Base-by-base conservation (phyloP, 495 filamentous ascomycete species). In the Oidiodendron maius region DNA sequence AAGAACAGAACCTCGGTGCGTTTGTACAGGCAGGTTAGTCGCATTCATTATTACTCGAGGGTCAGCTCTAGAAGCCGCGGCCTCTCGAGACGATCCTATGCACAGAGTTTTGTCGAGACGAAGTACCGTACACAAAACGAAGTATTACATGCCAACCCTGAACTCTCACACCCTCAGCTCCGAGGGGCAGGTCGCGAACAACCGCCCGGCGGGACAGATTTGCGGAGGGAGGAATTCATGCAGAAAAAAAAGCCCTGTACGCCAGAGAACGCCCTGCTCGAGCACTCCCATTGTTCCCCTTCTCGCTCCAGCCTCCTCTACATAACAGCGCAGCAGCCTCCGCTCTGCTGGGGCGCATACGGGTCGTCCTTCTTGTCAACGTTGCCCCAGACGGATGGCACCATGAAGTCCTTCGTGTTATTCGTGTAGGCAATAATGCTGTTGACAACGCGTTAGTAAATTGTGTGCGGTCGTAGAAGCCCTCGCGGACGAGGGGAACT, bases 321-420 rank as follows among this genome's bases (percentile, higher is more conserved):
- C 90, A 96, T 95, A 61, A 97, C 82, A 50, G 84, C 76, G 71
- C 94, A 98, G 80, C 93, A 98, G 56, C 86, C 83, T 62, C 78
- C 84, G 59, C 74, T 84, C 64, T 93, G 87, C 71, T 89, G 93
- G 51, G 91, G 91, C 50, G 91, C 90, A 64, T 98, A 97, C 34
- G 93, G 93, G 68, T 98, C 94, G 60, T 96, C 93, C 59, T 83
- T 80, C 75, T 87, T 91, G 60, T 91, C 87, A 51, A 97, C 90
- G 53, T 80, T 76, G 52, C 94, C 93, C 93, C 94, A 97, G 64
- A 94, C 83, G 41, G 86, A 91, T 44, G 93, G 93, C 54, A 98
- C 93, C 93, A 98, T 98, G 66, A 91, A 97, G 65, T 98, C 93
- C 68, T 89, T 87, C 55, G 93, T 96, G 66, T 83, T 87, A 63